Base-by-base conservation (phyloP, 1,284 basidiomycete genomes). In the Papiliotrema fonsecae region DNA sequence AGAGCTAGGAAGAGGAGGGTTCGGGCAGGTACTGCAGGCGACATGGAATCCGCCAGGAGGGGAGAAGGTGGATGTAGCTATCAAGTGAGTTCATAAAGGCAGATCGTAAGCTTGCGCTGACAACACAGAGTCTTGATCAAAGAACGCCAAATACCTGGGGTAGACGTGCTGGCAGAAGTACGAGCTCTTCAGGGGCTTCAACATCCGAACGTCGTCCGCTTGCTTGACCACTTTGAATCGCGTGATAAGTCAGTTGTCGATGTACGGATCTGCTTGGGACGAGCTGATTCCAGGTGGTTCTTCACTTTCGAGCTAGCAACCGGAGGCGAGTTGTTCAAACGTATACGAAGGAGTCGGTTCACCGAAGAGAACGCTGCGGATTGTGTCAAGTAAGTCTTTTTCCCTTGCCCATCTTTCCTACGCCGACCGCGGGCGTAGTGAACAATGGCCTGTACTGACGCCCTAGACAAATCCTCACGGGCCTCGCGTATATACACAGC, bases 221-320 rank as follows among this genome's bases (percentile, higher is more conserved):
- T 59, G 19, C 58, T 60, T 63, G 70, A 66, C 48, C 49, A 69
- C 82, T 96, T 96, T 69, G 92, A 96, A 67, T 90, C 87, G 16
- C 78, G 89, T 49, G 81, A 84, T 31, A 94, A 92, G 66, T 67
- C 30, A 56, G 63, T 58, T 7, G 19, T 24, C 30, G 10, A 39
- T 1, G n/a, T 28, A 42, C 36, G 22, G 28, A 18, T 22, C 16
- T 22, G 37, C 14, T n/a, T 36, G 27, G 35, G 25, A 39, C 24
- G 18, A 6, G 26, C 39, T 45, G 26, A 43, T 42, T 25, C 4
- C 38, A 69, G 65, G 70, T 93, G 89, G 71, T 96, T 91, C 65
- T 81, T 96, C 30, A 81, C 86, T 0, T 96, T 96, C 62, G 89
- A 96, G 70, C 83, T 94, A 6, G 92, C 91, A 0, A 79, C 82